Evolutionary conservation across 805 yeast species (phyloP).

Genomic region (Nakazawaea sp.): DNA sequence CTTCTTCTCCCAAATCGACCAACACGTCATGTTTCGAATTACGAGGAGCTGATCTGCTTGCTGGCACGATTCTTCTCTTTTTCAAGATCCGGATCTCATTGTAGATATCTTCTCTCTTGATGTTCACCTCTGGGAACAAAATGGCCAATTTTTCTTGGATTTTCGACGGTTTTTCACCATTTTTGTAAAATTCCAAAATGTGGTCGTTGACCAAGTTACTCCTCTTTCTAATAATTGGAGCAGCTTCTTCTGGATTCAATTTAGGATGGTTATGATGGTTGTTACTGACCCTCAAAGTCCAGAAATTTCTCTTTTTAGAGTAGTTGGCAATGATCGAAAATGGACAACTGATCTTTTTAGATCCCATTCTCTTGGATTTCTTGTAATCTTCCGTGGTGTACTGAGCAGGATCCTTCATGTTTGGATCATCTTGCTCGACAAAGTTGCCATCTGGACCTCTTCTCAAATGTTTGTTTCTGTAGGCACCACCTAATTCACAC

Average conservation of each 20-base stretch:
- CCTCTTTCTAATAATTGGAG: conserved; percentile 51
- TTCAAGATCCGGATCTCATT: conserved; percentile 51
- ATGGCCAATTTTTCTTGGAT: conserved; percentile 45
- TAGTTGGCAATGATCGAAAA: conserved; percentile 53
- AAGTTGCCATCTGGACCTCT: conserved; percentile 25
- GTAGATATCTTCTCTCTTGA: conserved; percentile 52
- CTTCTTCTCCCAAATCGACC: conserved; percentile 11
- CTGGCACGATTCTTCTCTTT: conserved; percentile 32
- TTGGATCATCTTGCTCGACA: conserved; percentile 10
- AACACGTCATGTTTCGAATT: conserved; percentile 11
- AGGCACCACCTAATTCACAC: conserved; percentile 51
- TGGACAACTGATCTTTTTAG: conserved; percentile 50
- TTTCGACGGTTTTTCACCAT: conserved; percentile 49
- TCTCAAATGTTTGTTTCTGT: conserved; percentile 32
- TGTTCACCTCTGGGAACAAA: conserved; percentile 44
- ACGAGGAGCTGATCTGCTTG: conserved; percentile 9
- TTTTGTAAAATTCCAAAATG: conserved; percentile 43
- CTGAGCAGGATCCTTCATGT: conserved; percentile 10
- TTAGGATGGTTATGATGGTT: conserved; percentile 56
- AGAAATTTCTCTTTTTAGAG: conserved; percentile 39
- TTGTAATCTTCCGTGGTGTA: conserved; percentile 21
- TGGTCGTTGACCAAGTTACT: conserved; percentile 44
- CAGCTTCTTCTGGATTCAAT: conserved; percentile 46
- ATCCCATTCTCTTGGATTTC: conserved; percentile 24
- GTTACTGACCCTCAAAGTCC: conserved; percentile 48